A percentile compares a stretch with the other conserved stretches of the same genome.
phyloP scores from a whole-genome alignment of 352 stramenopile species.

The Phytophthora aleatoria region DNA sequence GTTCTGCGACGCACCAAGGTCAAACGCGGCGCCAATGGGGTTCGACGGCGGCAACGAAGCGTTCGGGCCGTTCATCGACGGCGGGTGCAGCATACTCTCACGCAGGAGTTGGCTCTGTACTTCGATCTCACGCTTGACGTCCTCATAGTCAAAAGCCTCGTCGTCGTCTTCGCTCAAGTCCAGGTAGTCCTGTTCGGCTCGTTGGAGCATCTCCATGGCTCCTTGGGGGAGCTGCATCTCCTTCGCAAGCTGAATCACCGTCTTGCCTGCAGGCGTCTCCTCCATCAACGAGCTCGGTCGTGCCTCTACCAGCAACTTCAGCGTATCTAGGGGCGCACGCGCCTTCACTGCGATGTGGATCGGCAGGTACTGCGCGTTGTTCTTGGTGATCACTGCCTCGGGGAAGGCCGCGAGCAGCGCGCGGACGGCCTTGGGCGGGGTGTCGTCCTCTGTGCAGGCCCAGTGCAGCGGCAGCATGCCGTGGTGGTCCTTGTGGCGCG shows the following conservation, averaged over 20 bases:
- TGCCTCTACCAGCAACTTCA: slow-evolving; percentile 66
- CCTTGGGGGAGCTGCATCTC: slow-evolving; percentile 54
- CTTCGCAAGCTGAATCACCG: slow-evolving; percentile 62
- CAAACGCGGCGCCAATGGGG: slow-evolving; percentile 37
- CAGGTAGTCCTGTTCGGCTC: slow-evolving; percentile 73
- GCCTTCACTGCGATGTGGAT: slow-evolving; percentile 85
- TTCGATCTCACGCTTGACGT: slow-evolving; percentile 76
- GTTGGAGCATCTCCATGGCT: slow-evolving; percentile 66
- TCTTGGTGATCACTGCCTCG: slow-evolving; percentile 75
- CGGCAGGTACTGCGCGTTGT: slow-evolving; percentile 83
- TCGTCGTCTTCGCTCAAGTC: slow-evolving; percentile 65
- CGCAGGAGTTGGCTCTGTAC: slow-evolving; percentile 78
- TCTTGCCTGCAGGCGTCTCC: slow-evolving; percentile 76
- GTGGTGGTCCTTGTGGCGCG: slow-evolving; percentile 81
- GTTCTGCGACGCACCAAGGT: slow-evolving; percentile 33
- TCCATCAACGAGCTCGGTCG: slow-evolving; percentile 72
- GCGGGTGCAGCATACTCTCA: slow-evolving; percentile 70
- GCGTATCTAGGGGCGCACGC: slow-evolving; percentile 48
- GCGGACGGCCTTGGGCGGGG: slow-evolving; percentile 57
- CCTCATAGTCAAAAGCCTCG: slow-evolving; percentile 67
- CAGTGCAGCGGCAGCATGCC: slow-evolving; percentile 86
- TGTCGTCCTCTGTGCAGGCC: slow-evolving; percentile 83
- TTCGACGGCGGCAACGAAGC: slow-evolving; percentile 34
- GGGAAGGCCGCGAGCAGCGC: slow-evolving; percentile 77
- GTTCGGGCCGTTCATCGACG: slow-evolving; percentile 37